These are phyloP conservation scores for Holtermanniella nyarrowii DNA, from an alignment of 768 basidiomycete genomes.

Conservation along the genomic window DNA sequence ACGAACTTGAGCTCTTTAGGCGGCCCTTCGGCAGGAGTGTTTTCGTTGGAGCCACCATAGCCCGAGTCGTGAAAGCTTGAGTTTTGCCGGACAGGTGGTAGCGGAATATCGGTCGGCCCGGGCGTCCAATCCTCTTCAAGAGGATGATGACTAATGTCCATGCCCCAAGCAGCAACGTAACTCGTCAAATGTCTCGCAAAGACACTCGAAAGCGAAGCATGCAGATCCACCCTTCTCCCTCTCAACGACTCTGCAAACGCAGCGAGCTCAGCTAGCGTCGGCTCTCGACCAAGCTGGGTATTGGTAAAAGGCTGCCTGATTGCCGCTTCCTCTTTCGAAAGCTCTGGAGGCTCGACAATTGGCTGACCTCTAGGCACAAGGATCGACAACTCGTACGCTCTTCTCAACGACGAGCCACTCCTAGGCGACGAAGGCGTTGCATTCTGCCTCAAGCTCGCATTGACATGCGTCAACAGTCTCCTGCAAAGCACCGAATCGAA, in stretches of 20 bases:
- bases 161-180: constrained; percentile 87
- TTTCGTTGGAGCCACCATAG: constrained; percentile 7
- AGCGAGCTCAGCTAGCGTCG: constrained; percentile 65
- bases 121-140: constrained; percentile 33
- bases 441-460: constrained; percentile 23
- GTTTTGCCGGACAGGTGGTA: neutral
- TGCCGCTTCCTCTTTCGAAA: constrained; percentile 47
- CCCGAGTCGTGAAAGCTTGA: constrained; percentile 12
- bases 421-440: constrained; percentile 41
- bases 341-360: constrained; percentile 49
- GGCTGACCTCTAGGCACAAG: constrained; percentile 45
- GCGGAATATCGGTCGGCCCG: neutral
- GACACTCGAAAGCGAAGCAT: constrained; percentile 72
- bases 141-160: constrained; percentile 71
- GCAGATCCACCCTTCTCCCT: constrained; percentile 71
- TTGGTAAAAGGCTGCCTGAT: constrained; percentile 46
- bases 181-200: constrained; percentile 89
- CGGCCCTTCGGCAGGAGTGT: constrained; percentile 7
- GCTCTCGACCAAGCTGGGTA: constrained; percentile 55
- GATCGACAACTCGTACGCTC: constrained; percentile 58
- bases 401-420: constrained; percentile 27
- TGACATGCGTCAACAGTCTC: constrained; percentile 31
- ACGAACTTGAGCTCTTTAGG: constrained; percentile 47
- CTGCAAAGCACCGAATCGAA: constrained; percentile 30
- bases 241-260: constrained; percentile 70